These are phyloP conservation scores for Sphenostylis stenocarpa DNA, from an alignment of 306 rosid genomes.

Conservation along the genomic window DNA sequence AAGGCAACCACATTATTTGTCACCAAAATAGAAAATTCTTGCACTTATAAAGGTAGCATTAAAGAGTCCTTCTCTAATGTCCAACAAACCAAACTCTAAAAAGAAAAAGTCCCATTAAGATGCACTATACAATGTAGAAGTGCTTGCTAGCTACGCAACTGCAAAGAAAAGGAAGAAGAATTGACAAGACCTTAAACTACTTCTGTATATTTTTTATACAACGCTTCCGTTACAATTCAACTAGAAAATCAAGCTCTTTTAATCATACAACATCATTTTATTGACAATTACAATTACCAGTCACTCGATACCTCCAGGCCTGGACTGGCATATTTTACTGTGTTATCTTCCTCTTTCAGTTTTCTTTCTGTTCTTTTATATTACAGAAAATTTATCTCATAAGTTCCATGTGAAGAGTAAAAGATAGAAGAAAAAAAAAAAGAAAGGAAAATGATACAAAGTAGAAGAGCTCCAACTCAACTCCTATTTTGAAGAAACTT, in stretches of 20 bases:
- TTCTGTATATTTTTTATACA: conserved; percentile 27
- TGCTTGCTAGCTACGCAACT: background rate
- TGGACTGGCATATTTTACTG: conserved; percentile 66
- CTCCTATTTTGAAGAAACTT: conserved; percentile 67
- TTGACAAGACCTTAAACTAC: conserved; percentile 18
- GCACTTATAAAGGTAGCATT: background rate
- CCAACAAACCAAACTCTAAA: background rate
- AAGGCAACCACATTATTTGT: background rate
- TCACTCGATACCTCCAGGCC: conserved; percentile 73
- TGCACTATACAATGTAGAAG: background rate
- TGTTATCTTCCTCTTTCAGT: background rate
- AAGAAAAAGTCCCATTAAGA: background rate
- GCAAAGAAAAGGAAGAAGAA: background rate
- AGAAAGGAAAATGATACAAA: background rate
- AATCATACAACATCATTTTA: conserved; percentile 35
- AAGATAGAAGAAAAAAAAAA: background rate
- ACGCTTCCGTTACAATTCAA: conserved; percentile 46
- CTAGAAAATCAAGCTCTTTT: conserved; percentile 25
- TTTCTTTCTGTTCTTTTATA: background rate
- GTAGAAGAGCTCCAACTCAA: conserved; percentile 5
- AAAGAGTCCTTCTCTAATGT: background rate
- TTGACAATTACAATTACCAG: conserved; percentile 77
- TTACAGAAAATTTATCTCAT: conserved; percentile 35
- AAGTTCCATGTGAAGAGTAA: conserved; percentile 12
- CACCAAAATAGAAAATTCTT: background rate